Percentiles rank a stretch among this genome's conserved stretches.
These are phyloP conservation scores for Aureoboletus auriporus DNA, from an alignment of 768 basidiomycete genomes.

Conservation along the genomic window DNA sequence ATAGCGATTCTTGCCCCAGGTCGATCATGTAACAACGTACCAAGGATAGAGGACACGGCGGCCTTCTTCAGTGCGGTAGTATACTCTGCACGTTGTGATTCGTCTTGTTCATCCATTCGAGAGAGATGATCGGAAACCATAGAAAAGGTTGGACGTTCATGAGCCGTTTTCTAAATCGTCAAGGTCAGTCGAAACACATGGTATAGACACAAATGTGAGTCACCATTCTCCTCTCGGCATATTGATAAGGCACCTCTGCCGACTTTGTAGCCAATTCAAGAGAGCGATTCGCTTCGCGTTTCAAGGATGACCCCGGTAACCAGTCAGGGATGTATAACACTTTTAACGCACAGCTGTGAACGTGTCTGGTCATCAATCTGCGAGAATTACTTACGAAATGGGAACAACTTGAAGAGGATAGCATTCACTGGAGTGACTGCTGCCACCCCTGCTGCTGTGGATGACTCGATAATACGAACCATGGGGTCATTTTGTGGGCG, in stretches of 20 bases:
- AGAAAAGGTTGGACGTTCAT: background rate
- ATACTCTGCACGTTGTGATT: background rate
- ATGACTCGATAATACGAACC: background rate
- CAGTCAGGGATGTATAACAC: conserved; percentile 23
- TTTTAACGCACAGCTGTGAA: background rate
- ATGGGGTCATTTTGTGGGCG: conserved; percentile 3
- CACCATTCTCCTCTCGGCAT: conserved; percentile 1
- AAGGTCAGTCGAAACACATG: background rate
- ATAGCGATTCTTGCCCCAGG: background rate
- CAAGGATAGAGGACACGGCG: background rate
- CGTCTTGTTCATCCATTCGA: background rate
- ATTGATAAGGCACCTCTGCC: background rate
- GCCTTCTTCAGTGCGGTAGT: background rate
- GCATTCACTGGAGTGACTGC: conserved; percentile 1
- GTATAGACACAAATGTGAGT: background rate
- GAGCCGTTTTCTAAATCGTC: background rate
- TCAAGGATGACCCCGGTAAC: conserved; percentile 11
- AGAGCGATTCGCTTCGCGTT: background rate
- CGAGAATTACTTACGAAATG: background rate
- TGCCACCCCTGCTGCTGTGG: background rate
- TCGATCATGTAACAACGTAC: background rate
- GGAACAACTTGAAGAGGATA: conserved; percentile 4
- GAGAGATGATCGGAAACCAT: conserved; percentile 3
- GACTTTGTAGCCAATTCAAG: background rate
- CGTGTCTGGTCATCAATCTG: background rate